Evolutionary conservation across 257 asterid species (phyloP).

Genomic region (Capsicum baccatum): DNA sequence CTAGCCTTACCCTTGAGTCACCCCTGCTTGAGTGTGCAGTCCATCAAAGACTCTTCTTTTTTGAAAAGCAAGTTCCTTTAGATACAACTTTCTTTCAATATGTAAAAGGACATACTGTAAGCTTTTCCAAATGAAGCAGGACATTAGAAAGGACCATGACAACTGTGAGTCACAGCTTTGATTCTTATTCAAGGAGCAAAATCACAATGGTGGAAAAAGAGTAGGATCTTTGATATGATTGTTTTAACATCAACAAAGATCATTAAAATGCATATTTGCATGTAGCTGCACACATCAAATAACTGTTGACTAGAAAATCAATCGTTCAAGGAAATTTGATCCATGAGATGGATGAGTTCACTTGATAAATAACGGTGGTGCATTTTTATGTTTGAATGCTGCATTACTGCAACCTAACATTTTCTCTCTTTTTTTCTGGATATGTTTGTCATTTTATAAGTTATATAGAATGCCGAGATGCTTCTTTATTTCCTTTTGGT

Average conservation of each 20-base stretch:
- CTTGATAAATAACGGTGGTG: neutral
- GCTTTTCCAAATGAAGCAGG: neutral
- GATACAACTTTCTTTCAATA: slow-evolving; percentile 3
- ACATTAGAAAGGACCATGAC: neutral
- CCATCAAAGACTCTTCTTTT: neutral
- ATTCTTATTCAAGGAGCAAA: slow-evolving; percentile 24
- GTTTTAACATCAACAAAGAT: neutral
- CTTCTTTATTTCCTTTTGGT: neutral
- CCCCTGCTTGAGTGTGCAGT: neutral
- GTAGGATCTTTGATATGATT: neutral
- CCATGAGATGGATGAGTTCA: neutral
- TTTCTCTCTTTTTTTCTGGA: neutral
- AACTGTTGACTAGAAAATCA: neutral
- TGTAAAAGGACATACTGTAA: neutral
- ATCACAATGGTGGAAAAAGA: neutral
- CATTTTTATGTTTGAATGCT: neutral
- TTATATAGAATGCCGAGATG: neutral
- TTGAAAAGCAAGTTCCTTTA: neutral
- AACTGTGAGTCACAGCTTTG: neutral
- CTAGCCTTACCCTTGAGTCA: too few relatives aligned
- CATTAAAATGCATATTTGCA: neutral
- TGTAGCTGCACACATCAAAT: neutral
- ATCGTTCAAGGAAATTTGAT: neutral
- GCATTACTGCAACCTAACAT: neutral
- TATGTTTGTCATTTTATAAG: slow-evolving; percentile 12